Base-by-base conservation (phyloP, 768 basidiomycete species). In the Chalciporus sphaerocephalus region DNA sequence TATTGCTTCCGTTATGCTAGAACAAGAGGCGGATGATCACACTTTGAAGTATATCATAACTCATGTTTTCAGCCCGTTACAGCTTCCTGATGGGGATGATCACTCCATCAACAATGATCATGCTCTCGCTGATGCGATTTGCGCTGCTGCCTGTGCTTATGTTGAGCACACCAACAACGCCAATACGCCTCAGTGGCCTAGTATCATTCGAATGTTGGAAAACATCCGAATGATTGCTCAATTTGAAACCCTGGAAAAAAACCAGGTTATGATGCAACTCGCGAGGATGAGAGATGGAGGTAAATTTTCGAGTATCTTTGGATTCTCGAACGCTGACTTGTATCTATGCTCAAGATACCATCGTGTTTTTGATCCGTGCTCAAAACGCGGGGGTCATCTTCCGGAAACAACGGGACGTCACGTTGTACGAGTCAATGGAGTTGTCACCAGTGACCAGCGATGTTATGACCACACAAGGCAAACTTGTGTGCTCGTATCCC, bases 301-400 rank as follows among this genome's bases (percentile, higher is more conserved):
- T 61, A 43, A 15, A 24, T 18, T n/a, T 5, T 12, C 22, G 27
- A 33, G 21, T 8, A 15, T 6, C 20, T 13, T 3, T 17, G 34
- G 9, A 9, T 6, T 7, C 13, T 30, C 21, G 8, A 34, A 5
- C 16, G 32, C 28, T 38, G 16, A 34, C 22, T 34, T 11, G 10
- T 21, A 17, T 6, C 43, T 18, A 15, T 32, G 13, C 9, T 13
- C 27, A 36, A 76, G 76, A 68, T 47, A 55, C 64, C 22, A 36
- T 70, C 7, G 60, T 56, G 17, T 58, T 75, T 28, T 63, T 63
- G 6, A 62, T 78, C 17, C 58, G 60, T 16, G 62, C 65, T 2
- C 77, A 79, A 47, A 79, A 78, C 39, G 74, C 76, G 5, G 72
- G 61, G 17, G 39, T 78, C 4, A 59, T 76, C 15, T 44, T 72